Base-by-base conservation (phyloP, 805 yeast genomes). In the Myxozyma nipponensis region DNA sequence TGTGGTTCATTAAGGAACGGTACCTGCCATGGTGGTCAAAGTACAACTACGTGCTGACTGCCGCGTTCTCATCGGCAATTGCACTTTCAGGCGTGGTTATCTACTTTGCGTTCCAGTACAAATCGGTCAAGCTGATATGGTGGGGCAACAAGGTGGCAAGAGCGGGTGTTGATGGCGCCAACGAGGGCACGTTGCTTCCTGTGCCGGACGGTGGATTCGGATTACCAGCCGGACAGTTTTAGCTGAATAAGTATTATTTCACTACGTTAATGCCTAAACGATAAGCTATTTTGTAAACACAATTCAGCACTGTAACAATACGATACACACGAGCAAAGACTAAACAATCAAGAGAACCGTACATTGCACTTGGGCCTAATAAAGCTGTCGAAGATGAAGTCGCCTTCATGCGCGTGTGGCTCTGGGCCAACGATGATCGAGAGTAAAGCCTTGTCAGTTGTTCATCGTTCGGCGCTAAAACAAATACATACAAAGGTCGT, bases 31-130 rank as follows among this genome's bases (percentile, higher is more conserved):
- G 84, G 85, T 83, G 85, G 72, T 68, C 68, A 42, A 72, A 72
- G 65, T 76, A 73, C 63, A 72, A 66, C 61, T 76, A 72, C 54
- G 73, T 82, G 21, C 64, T 83, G 45, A 71, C 82, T 23, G 76
- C 83, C 46, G 83, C 78, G 1, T 66, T 82, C 24, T 67, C 75
- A 5, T 78, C 84, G 0, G 86, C 86, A 1, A 74, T 82, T 17
- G 86, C 86, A 0, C 72, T 80, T 56, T 76, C 84, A 30, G 77
- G 83, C 1, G 67, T 83, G 47, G 52, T 81, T 25, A 75, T 83
- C 10, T 82, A 81, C 61, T 70, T 81, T 57, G 69, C 76, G 1
- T 71, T 76, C n/a, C 32, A 28, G 32, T 28, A 28, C 13, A 28
- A 28, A 13, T 28, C 32, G n/a, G n/a, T 28, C 13, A 58, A 60